Conservation (phyloP, 139 green algal species). For the Closterium sp. region DNA sequence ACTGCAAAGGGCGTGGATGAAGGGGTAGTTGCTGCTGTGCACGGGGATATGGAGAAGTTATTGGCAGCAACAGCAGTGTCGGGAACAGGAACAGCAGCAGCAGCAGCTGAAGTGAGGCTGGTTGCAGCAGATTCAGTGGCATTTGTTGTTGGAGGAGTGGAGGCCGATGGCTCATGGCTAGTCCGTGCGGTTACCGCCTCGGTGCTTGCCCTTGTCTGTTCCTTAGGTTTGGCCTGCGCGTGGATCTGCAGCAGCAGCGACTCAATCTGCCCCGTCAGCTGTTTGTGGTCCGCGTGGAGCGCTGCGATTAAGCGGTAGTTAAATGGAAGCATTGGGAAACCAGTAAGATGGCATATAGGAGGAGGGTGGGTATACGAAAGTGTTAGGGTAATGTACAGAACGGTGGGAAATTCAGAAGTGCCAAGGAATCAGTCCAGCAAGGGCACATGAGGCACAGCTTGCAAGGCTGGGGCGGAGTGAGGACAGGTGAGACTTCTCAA, state of each 20-base stretch:
- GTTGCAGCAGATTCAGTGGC: not conserved
- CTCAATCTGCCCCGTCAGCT: slow-evolving; percentile 65
- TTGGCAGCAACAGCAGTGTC: not conserved
- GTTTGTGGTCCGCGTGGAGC: slow-evolving; percentile 79
- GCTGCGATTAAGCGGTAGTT: slow-evolving; percentile 39
- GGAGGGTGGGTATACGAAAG: too few species aligned
- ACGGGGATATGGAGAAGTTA: too few species aligned
- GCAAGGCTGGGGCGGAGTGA: too few species aligned
- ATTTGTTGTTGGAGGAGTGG: not conserved
- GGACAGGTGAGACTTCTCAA: too few species aligned
- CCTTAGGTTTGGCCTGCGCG: slow-evolving; percentile 22
- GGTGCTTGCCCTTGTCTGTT: not conserved
- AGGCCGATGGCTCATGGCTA: too few species aligned
- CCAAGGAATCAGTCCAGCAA: too few species aligned
- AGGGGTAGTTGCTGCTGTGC: not conserved
- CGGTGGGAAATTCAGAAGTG: too few species aligned
- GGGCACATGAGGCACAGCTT: too few species aligned
- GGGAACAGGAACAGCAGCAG: not conserved
- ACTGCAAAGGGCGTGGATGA: slow-evolving; percentile 67
- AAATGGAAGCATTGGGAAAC: too few species aligned
- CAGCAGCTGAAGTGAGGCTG: not conserved
- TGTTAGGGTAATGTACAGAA: too few species aligned
- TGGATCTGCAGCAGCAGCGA: slow-evolving; percentile 64
- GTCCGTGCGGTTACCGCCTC: too few species aligned
- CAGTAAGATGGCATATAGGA: not conserved